Evolutionary conservation across 805 yeast genomes (phyloP).

Genomic region (Schwanniomyces polymorphus): DNA sequence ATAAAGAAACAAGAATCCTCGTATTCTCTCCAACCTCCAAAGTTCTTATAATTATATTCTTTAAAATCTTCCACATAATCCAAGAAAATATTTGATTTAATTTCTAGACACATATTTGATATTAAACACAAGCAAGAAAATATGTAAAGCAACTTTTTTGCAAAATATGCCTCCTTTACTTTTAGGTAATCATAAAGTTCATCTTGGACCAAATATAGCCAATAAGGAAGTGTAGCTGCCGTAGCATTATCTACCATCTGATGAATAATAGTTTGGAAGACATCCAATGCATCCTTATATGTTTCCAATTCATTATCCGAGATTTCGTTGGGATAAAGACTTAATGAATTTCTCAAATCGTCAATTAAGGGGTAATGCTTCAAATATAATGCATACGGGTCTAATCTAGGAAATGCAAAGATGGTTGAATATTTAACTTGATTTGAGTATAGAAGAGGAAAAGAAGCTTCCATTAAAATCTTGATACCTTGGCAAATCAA

Average conservation of each 20-base stretch:
- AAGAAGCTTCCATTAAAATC: slow-evolving; percentile 6
- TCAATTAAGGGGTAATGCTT: slow-evolving; percentile 6
- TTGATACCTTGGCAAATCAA: slow-evolving; percentile 18
- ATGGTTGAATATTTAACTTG: slow-evolving; percentile 5
- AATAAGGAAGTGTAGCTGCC: slow-evolving; percentile 25
- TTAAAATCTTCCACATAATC: slow-evolving; percentile 19
- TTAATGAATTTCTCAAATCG: slow-evolving; percentile 1
- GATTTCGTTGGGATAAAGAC: not conserved
- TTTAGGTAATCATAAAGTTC: slow-evolving; percentile 16
- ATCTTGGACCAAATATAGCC: slow-evolving; percentile 19
- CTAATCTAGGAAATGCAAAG: slow-evolving; percentile 3
- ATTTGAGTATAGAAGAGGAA: slow-evolving; percentile 3
- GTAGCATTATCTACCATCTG: slow-evolving; percentile 12
- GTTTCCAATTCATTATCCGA: not conserved
- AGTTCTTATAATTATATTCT: slow-evolving; percentile 7
- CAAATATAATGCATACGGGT: not conserved
- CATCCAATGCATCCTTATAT: slow-evolving; percentile 7
- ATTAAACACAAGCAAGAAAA: slow-evolving; percentile 18
- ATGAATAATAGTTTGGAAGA: slow-evolving; percentile 13
- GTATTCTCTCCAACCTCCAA: slow-evolving; percentile 11
- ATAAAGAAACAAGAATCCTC: slow-evolving; percentile 6
- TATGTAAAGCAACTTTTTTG: slow-evolving; percentile 20
- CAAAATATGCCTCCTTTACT: slow-evolving; percentile 14
- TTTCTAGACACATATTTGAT: slow-evolving; percentile 17
- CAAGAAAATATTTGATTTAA: slow-evolving; percentile 17